phyloP scores from a whole-genome alignment of 805 yeast species.

The Wickerhamiella nectarea region DNA sequence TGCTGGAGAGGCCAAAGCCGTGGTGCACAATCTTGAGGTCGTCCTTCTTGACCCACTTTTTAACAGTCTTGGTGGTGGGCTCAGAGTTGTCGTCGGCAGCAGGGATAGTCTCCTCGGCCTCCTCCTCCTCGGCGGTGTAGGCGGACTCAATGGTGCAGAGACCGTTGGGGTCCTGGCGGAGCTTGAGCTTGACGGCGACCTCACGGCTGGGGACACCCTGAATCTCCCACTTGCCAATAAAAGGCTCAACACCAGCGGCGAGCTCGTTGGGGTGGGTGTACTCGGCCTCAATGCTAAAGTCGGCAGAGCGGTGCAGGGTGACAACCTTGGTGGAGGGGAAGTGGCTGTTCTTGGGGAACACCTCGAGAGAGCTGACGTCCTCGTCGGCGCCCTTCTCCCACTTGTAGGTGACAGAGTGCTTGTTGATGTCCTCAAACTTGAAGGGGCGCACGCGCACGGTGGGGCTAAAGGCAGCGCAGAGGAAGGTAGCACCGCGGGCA shows the following conservation, averaged over 20 bases:
- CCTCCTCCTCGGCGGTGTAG: conserved; percentile 82
- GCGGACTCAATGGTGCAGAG: conserved; percentile 89
- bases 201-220: conserved; percentile 70
- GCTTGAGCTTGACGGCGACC: conserved; percentile 79
- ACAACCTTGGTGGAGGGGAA: conserved; percentile 94
- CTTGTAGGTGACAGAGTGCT: conserved; percentile 79
- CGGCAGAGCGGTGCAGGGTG: conserved; percentile 82
- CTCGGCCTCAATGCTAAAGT: conserved; percentile 73
- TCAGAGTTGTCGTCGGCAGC: conserved; percentile 32
- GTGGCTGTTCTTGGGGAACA: conserved; percentile 84
- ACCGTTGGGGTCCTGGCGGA: conserved; percentile 95
- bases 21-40: conserved; percentile 49
- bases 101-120: conserved; percentile 61
- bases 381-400: conserved; percentile 95
- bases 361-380: conserved; percentile 79
- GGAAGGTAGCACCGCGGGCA: conserved; percentile 97
- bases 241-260: conserved; percentile 50
- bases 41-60: conserved; percentile 85
- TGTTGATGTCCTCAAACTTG: conserved; percentile 92
- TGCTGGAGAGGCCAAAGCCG: conserved; percentile 43
- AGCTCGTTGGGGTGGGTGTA: conserved; percentile 64
- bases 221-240: conserved; percentile 74
- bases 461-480: conserved; percentile 98
- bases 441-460: conserved; percentile 97
- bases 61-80: conserved; percentile 78